These are phyloP conservation scores for Pseudogymnoascus verrucosus DNA, from an alignment of 2,329 filamentous ascomycete genomes.

Conservation along the genomic window DNA sequence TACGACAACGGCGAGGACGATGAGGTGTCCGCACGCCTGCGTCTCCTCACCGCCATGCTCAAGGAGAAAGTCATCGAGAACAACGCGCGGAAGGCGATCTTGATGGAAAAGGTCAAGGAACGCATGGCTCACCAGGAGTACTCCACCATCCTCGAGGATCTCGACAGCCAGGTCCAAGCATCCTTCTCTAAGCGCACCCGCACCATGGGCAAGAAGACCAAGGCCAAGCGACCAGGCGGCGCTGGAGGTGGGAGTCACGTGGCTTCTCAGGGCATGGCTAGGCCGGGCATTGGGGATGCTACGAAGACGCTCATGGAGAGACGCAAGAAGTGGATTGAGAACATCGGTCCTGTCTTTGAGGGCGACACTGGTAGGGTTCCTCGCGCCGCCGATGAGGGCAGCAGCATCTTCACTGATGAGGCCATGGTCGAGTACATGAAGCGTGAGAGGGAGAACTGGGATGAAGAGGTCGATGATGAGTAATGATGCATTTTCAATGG, in stretches of 20 bases:
- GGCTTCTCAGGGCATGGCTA: slow-evolving; percentile 53
- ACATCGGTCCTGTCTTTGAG: slow-evolving; percentile 84
- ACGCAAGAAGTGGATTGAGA: slow-evolving; percentile 79
- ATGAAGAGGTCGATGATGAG: slow-evolving; percentile 45
- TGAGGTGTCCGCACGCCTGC: slow-evolving; percentile 82
- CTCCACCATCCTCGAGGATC: slow-evolving; percentile 90
- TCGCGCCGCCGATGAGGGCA: slow-evolving; percentile 51
- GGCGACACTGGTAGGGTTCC: slow-evolving; percentile 62
- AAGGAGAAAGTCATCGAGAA: slow-evolving; percentile 80
- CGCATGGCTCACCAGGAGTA: slow-evolving; percentile 96
- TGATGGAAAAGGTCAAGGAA: slow-evolving; percentile 82
- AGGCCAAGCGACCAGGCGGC: slow-evolving; percentile 72
- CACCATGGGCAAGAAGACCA: slow-evolving; percentile 89
- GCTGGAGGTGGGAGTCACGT: slow-evolving; percentile 63
- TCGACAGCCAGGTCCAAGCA: slow-evolving; percentile 88
- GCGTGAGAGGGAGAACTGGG: slow-evolving; percentile 72
- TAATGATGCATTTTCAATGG: slow-evolving; percentile 13
- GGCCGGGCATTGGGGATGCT: slow-evolving; percentile 81
- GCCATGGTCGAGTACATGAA: slow-evolving; percentile 70
- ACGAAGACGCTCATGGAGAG: slow-evolving; percentile 91
- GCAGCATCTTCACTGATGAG: slow-evolving; percentile 64
- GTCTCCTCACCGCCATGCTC: slow-evolving; percentile 73
- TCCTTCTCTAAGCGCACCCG: slow-evolving; percentile 94
- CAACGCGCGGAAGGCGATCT: slow-evolving; percentile 77
- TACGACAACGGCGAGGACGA: slow-evolving; percentile 90